Evolutionary conservation across 345 rosid genomes (phyloP).

Genomic region (Eucalyptus urophylla): DNA sequence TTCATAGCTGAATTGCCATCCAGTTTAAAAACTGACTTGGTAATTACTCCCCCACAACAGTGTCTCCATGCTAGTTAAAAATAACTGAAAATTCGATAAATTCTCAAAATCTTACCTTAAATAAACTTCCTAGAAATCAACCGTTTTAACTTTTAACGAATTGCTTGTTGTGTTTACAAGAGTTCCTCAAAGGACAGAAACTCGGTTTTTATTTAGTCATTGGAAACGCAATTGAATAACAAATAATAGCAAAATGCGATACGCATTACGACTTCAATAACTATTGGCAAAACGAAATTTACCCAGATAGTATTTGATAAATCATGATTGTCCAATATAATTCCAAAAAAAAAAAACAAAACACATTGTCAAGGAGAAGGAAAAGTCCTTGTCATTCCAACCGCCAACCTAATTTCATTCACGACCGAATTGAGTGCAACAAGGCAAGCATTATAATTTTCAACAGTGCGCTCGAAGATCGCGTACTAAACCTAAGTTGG

Average conservation of each 20-base stretch:
- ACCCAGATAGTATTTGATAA: background rate
- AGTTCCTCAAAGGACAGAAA: background rate
- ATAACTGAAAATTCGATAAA: too few relatives aligned
- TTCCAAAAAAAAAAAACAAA: background rate
- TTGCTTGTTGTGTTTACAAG: background rate
- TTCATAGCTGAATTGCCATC: fast-evolving
- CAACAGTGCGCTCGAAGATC: background rate
- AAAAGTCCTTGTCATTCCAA: background rate
- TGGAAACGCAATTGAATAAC: background rate
- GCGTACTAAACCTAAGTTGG: background rate
- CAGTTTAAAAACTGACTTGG: too few relatives aligned
- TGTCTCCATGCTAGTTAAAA: background rate
- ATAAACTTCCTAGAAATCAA: background rate
- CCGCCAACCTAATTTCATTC: background rate
- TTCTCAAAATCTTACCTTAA: background rate
- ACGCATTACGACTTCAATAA: background rate
- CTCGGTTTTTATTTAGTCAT: too few relatives aligned
- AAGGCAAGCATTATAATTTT: background rate
- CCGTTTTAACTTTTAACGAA: background rate
- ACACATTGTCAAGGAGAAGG: background rate
- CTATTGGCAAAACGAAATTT: background rate
- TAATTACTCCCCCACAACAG: background rate
- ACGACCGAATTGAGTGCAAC: background rate
- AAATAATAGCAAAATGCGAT: background rate
- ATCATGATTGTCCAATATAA: background rate